These are phyloP conservation scores for Pholiota conissans DNA, from an alignment of 768 basidiomycete species.

Conservation along the genomic window DNA sequence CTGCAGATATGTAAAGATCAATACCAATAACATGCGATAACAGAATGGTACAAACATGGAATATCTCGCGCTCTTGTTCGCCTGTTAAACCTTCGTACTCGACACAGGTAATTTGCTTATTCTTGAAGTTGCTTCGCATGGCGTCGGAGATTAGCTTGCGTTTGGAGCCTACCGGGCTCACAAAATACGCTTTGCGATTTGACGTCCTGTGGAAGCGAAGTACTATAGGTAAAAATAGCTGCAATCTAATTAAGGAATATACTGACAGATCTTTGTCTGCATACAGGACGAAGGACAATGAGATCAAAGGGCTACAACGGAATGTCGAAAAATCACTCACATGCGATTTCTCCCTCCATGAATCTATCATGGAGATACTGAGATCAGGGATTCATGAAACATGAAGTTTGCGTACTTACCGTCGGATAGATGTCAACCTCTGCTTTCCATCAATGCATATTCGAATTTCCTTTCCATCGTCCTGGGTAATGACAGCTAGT, in stretches of 20 bases:
- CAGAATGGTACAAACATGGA: slow-evolving; percentile 39
- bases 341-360: slow-evolving; percentile 4
- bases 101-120: slow-evolving; percentile 49
- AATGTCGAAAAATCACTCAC: neutral
- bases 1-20: slow-evolving; percentile 24
- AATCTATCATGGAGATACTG: slow-evolving; percentile 1
- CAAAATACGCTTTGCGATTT: slow-evolving; percentile 25
- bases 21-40: neutral
- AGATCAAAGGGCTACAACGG: neutral
- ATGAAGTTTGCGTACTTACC: slow-evolving; percentile 34
- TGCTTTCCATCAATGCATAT: slow-evolving; percentile 77
- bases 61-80: slow-evolving; percentile 68
- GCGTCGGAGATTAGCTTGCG: slow-evolving; percentile 17
- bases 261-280: slow-evolving; percentile 23
- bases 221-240: neutral
- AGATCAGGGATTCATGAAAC: neutral
- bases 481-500: slow-evolving; percentile 36
- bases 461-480: slow-evolving; percentile 44
- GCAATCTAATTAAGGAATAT: neutral
- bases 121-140: slow-evolving; percentile 35
- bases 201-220: slow-evolving; percentile 11
- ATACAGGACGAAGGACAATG: neutral
- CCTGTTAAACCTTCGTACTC: slow-evolving; percentile 50
- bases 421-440: slow-evolving; percentile 62
- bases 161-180: slow-evolving; percentile 17